Base-by-base conservation (phyloP, 2,329 filamentous ascomycete species). In the Pseudonectria buxi region DNA sequence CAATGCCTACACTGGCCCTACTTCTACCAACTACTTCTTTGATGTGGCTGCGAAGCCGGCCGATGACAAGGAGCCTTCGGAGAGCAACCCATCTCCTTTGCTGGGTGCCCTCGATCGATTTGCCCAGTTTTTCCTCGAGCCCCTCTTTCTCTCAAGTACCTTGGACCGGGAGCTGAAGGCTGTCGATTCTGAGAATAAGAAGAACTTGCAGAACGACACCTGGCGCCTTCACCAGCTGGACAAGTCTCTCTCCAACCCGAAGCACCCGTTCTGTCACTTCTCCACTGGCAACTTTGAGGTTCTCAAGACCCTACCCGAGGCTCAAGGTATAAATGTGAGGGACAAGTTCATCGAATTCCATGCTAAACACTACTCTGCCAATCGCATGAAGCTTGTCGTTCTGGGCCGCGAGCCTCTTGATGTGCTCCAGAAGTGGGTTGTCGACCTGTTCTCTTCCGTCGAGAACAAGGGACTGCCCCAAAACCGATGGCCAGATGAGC, bases 21-120 rank as follows among this genome's bases (percentile, higher is more conserved):
- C 87, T 2, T 94, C 90, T 34, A 98, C 92, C 45, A 96, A 96
- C 65, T 98, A 94, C 67, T 96, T 86, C 64, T 98, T 98, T 58
- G 92, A 98, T 55, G 81, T 96, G 39, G 86, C 86, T 14, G 87
- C 88, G 24, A 86, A 86, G 33, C 76, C 83, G 10, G 77, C 71
- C 56, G 78, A 81, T 41, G 69, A 73, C 26, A 63, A 72, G 34
- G 68, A 75, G 24, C 64, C 72, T 4, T 72, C 73, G 7, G 72
- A 71, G 45, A 55, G 63, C 49, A 76, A 78, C 45, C 66, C 72
- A 0, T 78, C 75, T 12, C 72, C 75, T 2, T 53, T 95, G 5
- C 81, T 83, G 56, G 88, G 87, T 15, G 89, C 84, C 4, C 70
- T 95, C 33, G 89, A 95, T 58, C 81, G 88, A 24, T 95, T 95